A percentile compares a stretch with the other conserved stretches of the same genome.
Evolutionary conservation across 495 filamentous ascomycete species (phyloP).

Genomic region (Daldinia concentrica): DNA sequence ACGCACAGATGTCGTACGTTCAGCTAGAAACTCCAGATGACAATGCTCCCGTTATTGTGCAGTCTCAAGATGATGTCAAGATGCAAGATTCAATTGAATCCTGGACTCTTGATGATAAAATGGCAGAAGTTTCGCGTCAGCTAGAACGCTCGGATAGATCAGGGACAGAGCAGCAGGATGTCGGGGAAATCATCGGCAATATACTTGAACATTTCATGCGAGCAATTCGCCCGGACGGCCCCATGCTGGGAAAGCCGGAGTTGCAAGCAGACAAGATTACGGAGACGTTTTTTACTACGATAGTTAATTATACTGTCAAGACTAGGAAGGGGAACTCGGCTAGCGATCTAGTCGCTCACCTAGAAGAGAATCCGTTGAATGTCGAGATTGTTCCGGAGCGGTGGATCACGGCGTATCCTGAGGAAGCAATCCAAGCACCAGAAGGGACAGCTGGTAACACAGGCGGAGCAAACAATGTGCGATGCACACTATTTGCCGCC

Average conservation of each 20-base stretch:
- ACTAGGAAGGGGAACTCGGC: constrained; percentile 31
- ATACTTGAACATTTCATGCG: constrained; percentile 89
- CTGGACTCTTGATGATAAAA: constrained; percentile 52
- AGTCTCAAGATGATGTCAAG: constrained; percentile 26
- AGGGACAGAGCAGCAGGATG: constrained; percentile 78
- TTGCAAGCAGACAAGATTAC: constrained; percentile 80
- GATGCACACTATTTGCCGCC: constrained; percentile 78
- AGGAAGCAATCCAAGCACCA: constrained; percentile 21
- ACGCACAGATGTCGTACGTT: constrained; percentile 20
- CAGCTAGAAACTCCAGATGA: constrained; percentile 13
- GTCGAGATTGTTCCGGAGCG: constrained; percentile 50
- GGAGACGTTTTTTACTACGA: constrained; percentile 62
- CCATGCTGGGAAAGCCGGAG: constrained; percentile 64
- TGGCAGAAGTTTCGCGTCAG: constrained; percentile 48
- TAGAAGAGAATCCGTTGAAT: constrained; percentile 43
- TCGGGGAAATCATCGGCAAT: constrained; percentile 93
- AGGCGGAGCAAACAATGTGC: constrained; percentile 40
- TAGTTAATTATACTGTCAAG: constrained; percentile 54
- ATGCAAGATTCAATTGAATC: constrained; percentile 38
- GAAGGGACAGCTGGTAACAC: constrained; percentile 4
- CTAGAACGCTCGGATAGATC: constrained; percentile 56
- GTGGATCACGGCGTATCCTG: constrained; percentile 55
- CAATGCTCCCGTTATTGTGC: neutral
- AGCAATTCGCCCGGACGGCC: constrained; percentile 73
- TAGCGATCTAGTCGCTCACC: neutral